Conservation (phyloP, 129 eudicot species). For the Logfia minima region DNA sequence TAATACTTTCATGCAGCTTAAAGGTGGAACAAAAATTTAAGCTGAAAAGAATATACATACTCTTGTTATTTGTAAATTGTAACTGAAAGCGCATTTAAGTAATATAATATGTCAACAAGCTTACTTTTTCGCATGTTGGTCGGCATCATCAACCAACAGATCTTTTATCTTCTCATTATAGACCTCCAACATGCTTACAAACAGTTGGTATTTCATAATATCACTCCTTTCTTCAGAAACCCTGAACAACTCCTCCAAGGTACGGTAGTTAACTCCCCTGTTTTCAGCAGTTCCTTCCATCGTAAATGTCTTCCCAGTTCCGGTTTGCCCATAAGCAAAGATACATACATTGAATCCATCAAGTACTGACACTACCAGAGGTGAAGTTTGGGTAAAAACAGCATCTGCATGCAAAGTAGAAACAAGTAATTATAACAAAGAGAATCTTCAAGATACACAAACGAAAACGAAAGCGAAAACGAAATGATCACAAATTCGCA, state of each 20-base stretch:
- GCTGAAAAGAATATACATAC: not conserved
- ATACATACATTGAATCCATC: constrained; percentile 95
- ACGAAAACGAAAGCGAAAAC: not conserved
- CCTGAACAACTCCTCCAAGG: constrained; percentile 77
- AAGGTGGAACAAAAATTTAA: not conserved
- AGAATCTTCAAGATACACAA: not conserved
- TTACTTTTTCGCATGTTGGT: constrained; percentile 73
- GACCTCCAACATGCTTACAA: constrained; percentile 97
- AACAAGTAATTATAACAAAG: constrained; percentile 6
- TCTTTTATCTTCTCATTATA: constrained; percentile 94
- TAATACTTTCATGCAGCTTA: not conserved
- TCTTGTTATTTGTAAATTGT: not conserved
- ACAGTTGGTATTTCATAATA: constrained; percentile 68
- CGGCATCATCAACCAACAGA: constrained; percentile 71
- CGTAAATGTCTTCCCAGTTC: constrained; percentile 94
- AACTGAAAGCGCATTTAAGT: not conserved
- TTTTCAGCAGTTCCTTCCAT: constrained; percentile 93
- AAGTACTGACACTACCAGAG: constrained; percentile 77
- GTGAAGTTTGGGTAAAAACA: constrained; percentile 72
- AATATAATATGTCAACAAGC: constrained; percentile 17
- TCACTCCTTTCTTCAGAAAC: constrained; percentile 63
- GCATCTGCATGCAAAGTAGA: constrained; percentile 54
- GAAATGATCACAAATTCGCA: not conserved
- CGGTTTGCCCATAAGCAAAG: constrained; percentile 98
- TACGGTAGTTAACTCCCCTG: constrained; percentile 93